These are phyloP conservation scores for Claviceps humidiphila DNA, from an alignment of 2,329 filamentous ascomycete genomes.

Conservation along the genomic window DNA sequence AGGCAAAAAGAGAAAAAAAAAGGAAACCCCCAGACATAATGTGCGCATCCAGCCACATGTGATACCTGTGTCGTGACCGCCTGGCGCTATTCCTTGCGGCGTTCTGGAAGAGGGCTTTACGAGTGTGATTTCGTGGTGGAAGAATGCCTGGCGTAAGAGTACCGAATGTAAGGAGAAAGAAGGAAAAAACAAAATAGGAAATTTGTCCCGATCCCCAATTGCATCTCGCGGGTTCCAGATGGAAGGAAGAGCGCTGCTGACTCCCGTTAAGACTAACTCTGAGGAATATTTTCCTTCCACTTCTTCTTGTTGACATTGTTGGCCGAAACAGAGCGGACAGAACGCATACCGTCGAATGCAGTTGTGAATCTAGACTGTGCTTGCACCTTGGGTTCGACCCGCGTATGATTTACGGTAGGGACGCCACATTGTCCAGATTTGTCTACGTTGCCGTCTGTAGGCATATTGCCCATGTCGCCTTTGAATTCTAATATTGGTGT, in stretches of 20 bases:
- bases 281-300: not conserved
- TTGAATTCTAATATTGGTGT: not conserved
- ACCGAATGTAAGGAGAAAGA: slow-evolving; percentile 4
- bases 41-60: slow-evolving; percentile 16
- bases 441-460: slow-evolving; percentile 4
- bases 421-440: slow-evolving; percentile 2
- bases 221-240: not conserved
- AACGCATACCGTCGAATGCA: not conserved
- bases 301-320: not conserved
- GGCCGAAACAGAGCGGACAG: not conserved
- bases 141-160: slow-evolving; percentile 19
- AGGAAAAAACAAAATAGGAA: not conserved
- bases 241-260: not conserved
- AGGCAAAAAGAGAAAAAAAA: slow-evolving; percentile 17
- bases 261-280: not conserved
- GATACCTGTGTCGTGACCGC: slow-evolving; percentile 23
- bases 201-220: not conserved
- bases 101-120: slow-evolving; percentile 21
- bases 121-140: slow-evolving; percentile 22
- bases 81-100: slow-evolving; percentile 26
- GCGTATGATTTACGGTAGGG: not conserved
- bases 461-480: not conserved
- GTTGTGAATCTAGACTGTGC: not conserved
- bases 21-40: not conserved
- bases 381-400: not conserved